phyloP scores from a whole-genome alignment of 345 rosid genomes.

The Rhizophora apiculata region DNA sequence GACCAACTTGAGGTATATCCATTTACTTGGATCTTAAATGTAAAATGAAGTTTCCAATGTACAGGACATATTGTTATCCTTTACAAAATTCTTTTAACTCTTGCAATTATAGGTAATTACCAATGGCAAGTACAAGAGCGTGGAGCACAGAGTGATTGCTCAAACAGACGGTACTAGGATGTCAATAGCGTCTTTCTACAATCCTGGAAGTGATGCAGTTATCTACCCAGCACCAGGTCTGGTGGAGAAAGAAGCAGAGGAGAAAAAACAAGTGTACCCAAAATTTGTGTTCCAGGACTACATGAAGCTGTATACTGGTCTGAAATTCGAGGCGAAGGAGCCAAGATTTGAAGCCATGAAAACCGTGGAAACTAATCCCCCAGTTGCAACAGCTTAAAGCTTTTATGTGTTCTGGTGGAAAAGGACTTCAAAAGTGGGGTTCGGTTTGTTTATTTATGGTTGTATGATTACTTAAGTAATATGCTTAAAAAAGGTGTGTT shows the following conservation, averaged over 20 bases:
- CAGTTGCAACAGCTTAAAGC: conserved; percentile 41
- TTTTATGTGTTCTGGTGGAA: neutral
- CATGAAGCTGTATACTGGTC: conserved; percentile 71
- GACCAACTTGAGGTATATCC: conserved; percentile 80
- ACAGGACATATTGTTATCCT: neutral
- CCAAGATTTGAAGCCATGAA: conserved; percentile 96
- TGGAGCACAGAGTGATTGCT: conserved; percentile 77
- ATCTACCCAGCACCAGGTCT: conserved; percentile 74
- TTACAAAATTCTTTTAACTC: neutral
- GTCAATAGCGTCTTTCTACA: conserved; percentile 94
- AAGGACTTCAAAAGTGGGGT: neutral
- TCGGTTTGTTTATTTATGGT: neutral
- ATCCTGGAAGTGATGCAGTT: conserved; percentile 82
- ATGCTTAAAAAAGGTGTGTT: no score
- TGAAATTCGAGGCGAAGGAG: conserved; percentile 88
- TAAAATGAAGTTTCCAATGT: neutral
- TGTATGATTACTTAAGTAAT: neutral
- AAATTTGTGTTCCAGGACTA: conserved; percentile 86
- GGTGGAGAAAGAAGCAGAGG: conserved; percentile 46
- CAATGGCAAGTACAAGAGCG: conserved; percentile 90
- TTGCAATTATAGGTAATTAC: conserved; percentile 57
- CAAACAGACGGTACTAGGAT: conserved; percentile 71
- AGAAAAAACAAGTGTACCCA: conserved; percentile 49
- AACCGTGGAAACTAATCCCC: conserved; percentile 32
- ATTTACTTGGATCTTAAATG: neutral